phyloP scores from a whole-genome alignment of 768 basidiomycete genomes.

The Asterophora lycoperdoides region DNA sequence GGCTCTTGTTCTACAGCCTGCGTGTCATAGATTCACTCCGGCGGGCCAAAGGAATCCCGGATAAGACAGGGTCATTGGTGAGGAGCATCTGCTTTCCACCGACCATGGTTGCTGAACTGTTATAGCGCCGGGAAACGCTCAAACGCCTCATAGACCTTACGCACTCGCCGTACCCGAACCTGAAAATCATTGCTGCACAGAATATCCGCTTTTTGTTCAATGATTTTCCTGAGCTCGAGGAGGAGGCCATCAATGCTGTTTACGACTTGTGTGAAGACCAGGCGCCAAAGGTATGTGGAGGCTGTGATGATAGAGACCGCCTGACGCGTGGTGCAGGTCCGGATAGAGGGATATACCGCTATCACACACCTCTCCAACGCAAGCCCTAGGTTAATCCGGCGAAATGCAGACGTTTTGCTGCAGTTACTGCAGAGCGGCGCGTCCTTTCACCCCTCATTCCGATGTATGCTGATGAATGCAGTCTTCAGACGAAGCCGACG shows the following conservation, averaged over 20 bases:
- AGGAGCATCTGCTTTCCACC: slow-evolving; percentile 12
- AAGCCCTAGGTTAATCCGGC: slow-evolving; percentile 55
- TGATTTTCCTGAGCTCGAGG: slow-evolving; percentile 69
- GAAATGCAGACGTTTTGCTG: slow-evolving; percentile 73
- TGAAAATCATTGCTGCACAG: slow-evolving; percentile 56
- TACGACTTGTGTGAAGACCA: slow-evolving; percentile 78
- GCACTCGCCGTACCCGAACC: slow-evolving; percentile 39
- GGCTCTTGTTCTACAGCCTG: background rate
- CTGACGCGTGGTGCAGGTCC: slow-evolving; percentile 41
- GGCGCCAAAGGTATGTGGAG: slow-evolving; percentile 39
- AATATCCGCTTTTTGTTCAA: slow-evolving; percentile 57
- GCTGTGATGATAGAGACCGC: background rate
- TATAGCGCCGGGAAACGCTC: slow-evolving; percentile 50
- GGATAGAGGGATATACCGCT: slow-evolving; percentile 64
- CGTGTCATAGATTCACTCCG: slow-evolving; percentile 34
- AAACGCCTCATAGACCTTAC: slow-evolving; percentile 51
- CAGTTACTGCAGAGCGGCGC: slow-evolving; percentile 71
- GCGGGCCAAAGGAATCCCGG: slow-evolving; percentile 37
- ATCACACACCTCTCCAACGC: slow-evolving; percentile 45
- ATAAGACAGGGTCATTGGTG: slow-evolving; percentile 37
- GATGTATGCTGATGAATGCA: slow-evolving; percentile 1
- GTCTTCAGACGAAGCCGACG: slow-evolving; percentile 56
- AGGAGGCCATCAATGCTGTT: slow-evolving; percentile 70
- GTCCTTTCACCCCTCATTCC: slow-evolving; percentile 19
- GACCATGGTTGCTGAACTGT: slow-evolving; percentile 3